These are phyloP conservation scores for Lachancea waltii DNA, from an alignment of 805 yeast species.

Conservation along the genomic window DNA sequence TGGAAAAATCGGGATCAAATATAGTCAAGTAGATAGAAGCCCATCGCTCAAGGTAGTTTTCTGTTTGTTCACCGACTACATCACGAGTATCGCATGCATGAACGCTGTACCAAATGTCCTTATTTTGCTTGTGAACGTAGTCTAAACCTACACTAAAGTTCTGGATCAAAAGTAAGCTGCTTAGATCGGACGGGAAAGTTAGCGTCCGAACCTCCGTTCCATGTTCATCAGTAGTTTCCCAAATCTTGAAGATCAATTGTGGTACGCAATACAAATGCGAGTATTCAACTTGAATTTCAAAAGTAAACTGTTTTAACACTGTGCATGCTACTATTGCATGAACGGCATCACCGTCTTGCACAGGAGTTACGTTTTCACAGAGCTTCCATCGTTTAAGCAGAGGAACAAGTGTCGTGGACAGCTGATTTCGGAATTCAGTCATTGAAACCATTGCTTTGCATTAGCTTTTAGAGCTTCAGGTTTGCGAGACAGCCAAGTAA, in stretches of 20 bases:
- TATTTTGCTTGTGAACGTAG: constrained; percentile 3
- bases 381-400: constrained; percentile 1
- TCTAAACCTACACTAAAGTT: constrained; percentile 12
- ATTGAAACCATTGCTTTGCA: constrained; percentile 5
- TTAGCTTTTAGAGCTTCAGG: too few species aligned
- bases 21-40: constrained; percentile 14
- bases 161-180: constrained; percentile 6
- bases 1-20: constrained; percentile 6
- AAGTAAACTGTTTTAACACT: constrained; percentile 1
- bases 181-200: constrained; percentile 13
- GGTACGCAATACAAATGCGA: constrained; percentile 23
- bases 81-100: constrained; percentile 28
- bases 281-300: constrained; percentile 19
- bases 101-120: constrained; percentile 21
- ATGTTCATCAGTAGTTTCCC: constrained; percentile 10
- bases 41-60: constrained; percentile 24
- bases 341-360: neutral
- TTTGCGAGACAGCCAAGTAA: too few species aligned
- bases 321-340: constrained; percentile 1
- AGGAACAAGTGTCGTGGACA: neutral
- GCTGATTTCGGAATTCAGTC: constrained; percentile 2
- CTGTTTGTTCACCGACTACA: constrained; percentile 17
- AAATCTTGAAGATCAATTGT: constrained; percentile 15
- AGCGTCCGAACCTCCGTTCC: constrained; percentile 4
- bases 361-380: neutral